Percentiles rank a stretch among this genome's conserved stretches.
phyloP scores from a whole-genome alignment of 306 rosid genomes.

The Rosa rugosa region DNA sequence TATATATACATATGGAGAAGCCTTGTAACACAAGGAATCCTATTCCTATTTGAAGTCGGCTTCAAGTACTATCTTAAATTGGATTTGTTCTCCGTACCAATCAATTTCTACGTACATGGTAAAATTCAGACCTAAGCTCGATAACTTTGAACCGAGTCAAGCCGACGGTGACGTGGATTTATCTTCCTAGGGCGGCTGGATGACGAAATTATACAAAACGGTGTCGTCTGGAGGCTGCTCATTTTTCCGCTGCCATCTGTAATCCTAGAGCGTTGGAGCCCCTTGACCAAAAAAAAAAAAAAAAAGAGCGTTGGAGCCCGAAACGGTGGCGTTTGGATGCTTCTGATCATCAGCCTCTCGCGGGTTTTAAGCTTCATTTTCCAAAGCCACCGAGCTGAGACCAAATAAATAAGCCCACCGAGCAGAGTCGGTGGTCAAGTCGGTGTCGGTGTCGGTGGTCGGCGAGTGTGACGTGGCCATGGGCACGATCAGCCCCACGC shows the following conservation, averaged over 20 bases:
- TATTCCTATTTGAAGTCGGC: neutral
- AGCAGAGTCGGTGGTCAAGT: neutral
- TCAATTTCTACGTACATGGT: neutral
- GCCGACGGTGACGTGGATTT: neutral
- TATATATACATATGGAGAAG: neutral
- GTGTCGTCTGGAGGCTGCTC: no score
- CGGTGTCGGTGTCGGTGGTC: neutral
- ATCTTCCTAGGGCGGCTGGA: no score
- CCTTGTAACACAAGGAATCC: neutral
- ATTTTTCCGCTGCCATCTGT: no score
- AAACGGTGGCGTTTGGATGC: neutral
- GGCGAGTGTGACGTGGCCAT: constrained; percentile 20
- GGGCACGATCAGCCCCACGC: constrained; percentile 45
- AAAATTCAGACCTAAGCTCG: neutral
- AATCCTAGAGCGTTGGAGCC: no score
- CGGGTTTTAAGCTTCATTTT: neutral
- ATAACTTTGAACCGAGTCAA: no score
- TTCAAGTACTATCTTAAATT: neutral
- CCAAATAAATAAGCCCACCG: no score
- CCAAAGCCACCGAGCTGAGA: no score
- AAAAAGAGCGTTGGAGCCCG: neutral
- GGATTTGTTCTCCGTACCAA: neutral
- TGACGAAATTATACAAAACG: no score
- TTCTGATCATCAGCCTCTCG: neutral
- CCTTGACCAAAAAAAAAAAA: no score